These are phyloP conservation scores for Tetratostichococcus sp. DNA, from an alignment of 139 green algal species.

Conservation along the genomic window DNA sequence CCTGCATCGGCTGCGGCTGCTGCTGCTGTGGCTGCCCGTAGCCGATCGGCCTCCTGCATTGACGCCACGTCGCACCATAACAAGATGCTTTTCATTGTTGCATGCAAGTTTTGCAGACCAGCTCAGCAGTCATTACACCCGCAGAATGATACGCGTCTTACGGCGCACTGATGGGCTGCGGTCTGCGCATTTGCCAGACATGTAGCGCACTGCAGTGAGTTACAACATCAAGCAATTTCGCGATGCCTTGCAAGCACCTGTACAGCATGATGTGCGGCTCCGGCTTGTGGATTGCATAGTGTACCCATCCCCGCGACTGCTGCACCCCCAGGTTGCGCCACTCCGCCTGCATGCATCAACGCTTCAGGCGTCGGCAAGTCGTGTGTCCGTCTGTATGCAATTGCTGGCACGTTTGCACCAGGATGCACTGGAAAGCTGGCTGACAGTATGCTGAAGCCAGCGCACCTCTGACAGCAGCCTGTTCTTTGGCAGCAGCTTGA, in stretches of 20 bases:
- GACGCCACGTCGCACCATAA: too few species aligned
- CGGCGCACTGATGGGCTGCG: too few species aligned
- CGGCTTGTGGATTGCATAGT: slow-evolving; percentile 92
- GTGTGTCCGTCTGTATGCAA: neutral
- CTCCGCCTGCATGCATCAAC: slow-evolving; percentile 62
- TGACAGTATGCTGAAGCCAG: neutral
- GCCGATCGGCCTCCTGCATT: neutral
- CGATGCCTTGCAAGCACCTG: slow-evolving; percentile 42
- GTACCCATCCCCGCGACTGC: slow-evolving; percentile 95
- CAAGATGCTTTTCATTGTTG: too few species aligned
- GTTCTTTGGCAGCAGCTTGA: slow-evolving; percentile 83
- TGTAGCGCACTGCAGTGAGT: neutral
- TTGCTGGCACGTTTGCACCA: neutral
- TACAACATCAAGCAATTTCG: neutral
- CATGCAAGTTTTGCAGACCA: too few species aligned
- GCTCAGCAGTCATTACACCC: neutral
- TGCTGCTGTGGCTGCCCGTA: neutral
- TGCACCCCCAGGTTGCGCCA: slow-evolving; percentile 94
- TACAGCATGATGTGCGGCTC: slow-evolving; percentile 99
- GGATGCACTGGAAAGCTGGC: too few species aligned
- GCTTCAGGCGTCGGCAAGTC: neutral
- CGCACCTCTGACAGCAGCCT: slow-evolving; percentile 88
- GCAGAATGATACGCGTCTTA: too few species aligned
- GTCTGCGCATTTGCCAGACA: too few species aligned
- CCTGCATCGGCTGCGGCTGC: neutral